Evolutionary conservation across 306 rosid species (phyloP), one percentile per base, ranked within the genome.

Genomic region (Mimosa bimucronata): DNA sequence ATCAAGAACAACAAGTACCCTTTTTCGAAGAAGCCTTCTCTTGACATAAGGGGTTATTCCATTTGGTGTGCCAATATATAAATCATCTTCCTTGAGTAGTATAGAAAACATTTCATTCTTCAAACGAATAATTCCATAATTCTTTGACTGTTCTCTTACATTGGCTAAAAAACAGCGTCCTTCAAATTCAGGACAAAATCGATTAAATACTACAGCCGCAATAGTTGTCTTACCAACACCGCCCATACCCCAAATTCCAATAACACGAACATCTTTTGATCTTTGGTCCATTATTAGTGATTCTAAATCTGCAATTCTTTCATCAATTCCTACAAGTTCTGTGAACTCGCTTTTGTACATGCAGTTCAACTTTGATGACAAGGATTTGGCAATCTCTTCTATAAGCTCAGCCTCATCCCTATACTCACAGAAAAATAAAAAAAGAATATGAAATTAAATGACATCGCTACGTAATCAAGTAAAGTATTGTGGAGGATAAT

Each of bases 201-300:
- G 58, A 45, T 81, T 75, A 58, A 55, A 81, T n/a, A 75, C 31
- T 29, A 76, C 72, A 21, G 71, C 55, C 10, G 44, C 60, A 7
- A 75, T 58, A 1, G 78, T 74, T 26, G 79, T 72, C 64, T 72
- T 75, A 41, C 79, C 79, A 0, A 60, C 29, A 16, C 79, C 71
- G n/a, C 82, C 80, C 84, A 81, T 75, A 5, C 85, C 85, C 81
- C 81, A 82, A 65, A 82, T 82, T 18, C 85, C 85, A 50, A 82
- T 53, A 7, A 42, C 40, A 30, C 45, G 77, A 68, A 81, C 84
- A 44, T 75, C 72, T 52, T 41, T 19, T 65, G 9, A 77, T 13
- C 53, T 70, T 66, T 52, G 71, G 76, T 62, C 13, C 76, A n/a
- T n/a, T n/a, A 81, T 10, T 0, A 68, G 65, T 68, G 77, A 81